Base-by-base conservation (phyloP, 164 flowering plant species). In the Piper longum region DNA sequence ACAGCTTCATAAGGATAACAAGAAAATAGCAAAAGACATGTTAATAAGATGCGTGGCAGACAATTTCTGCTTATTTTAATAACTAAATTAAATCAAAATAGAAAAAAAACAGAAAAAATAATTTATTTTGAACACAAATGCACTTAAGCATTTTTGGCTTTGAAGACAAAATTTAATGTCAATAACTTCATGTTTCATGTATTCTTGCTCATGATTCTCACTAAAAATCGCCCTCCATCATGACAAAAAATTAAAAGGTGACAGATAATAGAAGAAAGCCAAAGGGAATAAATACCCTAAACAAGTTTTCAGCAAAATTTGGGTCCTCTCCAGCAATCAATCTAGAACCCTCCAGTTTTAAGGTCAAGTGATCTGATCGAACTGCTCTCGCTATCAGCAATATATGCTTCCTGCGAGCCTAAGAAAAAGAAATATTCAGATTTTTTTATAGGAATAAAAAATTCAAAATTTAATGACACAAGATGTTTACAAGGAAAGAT, bases 371-470 rank as follows among this genome's bases (percentile, higher is more conserved):
- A 91, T 73, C 97, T 80, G 62, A 89, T 88, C 65, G 96, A 89
- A 80, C 98, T 92, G 80, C 98, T 92, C 75, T 92, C 98, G 73
- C 97, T 92, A 74, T 92, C 98, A 64, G 97, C 98, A 69, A 92
- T 71, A 70, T 80, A 89, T 7, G 79, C 57, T 75, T 83, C 96
- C 76, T 65, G 83, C 58, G 71, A 59, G 72, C 85, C 98, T 92
- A 68, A 36, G 71, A 57, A 4, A 51, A 16, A 16, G 12, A 59
- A 2, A 7, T 17, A 14, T 5, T 36, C 5, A 6, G 18, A 4
- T 48, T 3, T 13, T 57, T n/a, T 44, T 54, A 41, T 19, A 63
- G 54, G 43, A 16, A 57, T 57, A 39, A 16, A 68, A 66, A 69
- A 13, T 19, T 40, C 8, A 48, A 3, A 3, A 16, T 41, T n/a